Base-by-base conservation (phyloP, 345 rosid species). In the Populus simonii region DNA sequence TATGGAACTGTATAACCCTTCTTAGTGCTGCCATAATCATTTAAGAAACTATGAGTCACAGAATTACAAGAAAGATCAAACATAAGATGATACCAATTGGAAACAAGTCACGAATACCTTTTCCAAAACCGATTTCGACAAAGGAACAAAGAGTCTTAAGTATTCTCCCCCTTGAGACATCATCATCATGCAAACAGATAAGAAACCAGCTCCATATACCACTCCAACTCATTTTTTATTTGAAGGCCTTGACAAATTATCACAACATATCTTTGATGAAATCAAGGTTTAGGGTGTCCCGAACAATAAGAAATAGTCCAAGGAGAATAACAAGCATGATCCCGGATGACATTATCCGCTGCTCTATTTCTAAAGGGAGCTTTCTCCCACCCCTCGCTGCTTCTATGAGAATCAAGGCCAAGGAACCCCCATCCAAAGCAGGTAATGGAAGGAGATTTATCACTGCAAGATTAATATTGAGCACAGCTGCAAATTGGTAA, bases 391-490 rank as follows among this genome's bases (percentile, higher is more conserved):
- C 96, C 80, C 98, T 83, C 47, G 88, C 94, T 6, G 96, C 93
- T 87, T 95, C 99, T 55, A 95, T 25, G 53, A 93, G 86, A 84
- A 95, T 89, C 84, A 93, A 86, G 55, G 99, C 99, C 87, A 93
- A 81, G 2, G 98, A 84, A 36, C 99, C 99, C 45, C 99, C 99
- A 70, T 95, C 98, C 20, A 92, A 81, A 57, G 99, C 99, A 78
- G 99, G 99, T 76, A 95, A 85, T 1, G 99, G 98, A 73, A 93
- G 90, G 63, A 93, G 93, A 74, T 93, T 93, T 73, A 95, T 92
- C 68, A 93, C 92, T 1, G 99, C 98, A 70, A 95, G 97, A 78
- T 95, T 93, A 38, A 93, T 72, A 84, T 93, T 95, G 38, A 93
- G 89, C 53, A 93, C 81, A 8, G 99, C 99, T 2, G 97, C 98